These are phyloP conservation scores for Hortiboletus flavorubellus DNA, from an alignment of 768 basidiomycete species.

Conservation along the genomic window DNA sequence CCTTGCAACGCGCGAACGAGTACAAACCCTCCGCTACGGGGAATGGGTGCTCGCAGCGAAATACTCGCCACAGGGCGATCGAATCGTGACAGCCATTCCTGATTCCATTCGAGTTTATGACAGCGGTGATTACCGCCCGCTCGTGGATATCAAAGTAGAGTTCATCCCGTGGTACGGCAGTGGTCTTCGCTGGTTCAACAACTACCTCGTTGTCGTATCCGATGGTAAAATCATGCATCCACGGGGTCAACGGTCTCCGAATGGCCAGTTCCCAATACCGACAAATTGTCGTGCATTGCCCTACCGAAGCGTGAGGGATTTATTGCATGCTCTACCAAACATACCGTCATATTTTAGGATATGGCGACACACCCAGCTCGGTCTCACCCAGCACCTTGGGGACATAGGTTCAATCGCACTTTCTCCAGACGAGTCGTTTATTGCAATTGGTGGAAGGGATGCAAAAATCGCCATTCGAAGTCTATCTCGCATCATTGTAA, in stretches of 20 bases:
- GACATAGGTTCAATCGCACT: not conserved
- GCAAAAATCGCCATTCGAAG: not conserved
- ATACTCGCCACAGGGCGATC: not conserved
- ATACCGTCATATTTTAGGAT: not conserved
- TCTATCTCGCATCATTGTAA: not conserved
- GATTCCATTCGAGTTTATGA: not conserved
- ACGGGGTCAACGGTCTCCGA: not conserved
- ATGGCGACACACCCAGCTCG: not conserved
- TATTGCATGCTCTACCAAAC: no score
- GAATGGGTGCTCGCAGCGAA: not conserved
- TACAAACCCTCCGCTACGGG: not conserved
- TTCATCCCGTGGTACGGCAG: not conserved
- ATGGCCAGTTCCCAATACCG: no score
- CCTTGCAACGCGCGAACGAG: not conserved
- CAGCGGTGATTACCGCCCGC: not conserved
- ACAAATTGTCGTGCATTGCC: no score
- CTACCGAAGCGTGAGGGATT: no score
- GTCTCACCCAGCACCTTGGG: not conserved
- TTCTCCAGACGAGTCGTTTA: not conserved
- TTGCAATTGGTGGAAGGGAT: not conserved
- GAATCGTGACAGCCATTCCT: not conserved
- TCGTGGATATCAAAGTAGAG: not conserved
- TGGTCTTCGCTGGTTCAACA: not conserved
- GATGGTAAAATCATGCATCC: not conserved
- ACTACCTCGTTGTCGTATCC: not conserved